Base-by-base conservation (phyloP, 352 stramenopile species). In the Phytophthora cajani region DNA sequence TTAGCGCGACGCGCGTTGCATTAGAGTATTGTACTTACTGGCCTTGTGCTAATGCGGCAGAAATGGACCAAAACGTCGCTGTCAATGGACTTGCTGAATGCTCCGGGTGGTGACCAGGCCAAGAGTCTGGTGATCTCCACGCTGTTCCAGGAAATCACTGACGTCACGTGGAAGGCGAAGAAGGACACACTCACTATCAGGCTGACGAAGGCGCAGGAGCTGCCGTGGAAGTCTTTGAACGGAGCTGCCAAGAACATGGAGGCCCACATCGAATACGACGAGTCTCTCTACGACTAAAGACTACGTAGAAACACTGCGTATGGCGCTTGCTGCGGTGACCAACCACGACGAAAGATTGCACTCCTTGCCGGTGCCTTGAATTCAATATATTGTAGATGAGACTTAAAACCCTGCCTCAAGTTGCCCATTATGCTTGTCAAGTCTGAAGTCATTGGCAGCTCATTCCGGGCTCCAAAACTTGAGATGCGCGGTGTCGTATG, bases 261-360 rank as follows among this genome's bases (percentile, higher is more conserved):
- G 60, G 80, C 92, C 17, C 87, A 96, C 77, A 92, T 96, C 51
- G 78, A 94, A 61, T 96, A 96, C 75, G 87, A 96, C 57, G 80
- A 90, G 21, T 90, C 84, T 61, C 64, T 96, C 32, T 96, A 87
- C 61, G 87, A 94, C 30, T 94, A 80, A 78, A 44, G 58, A 44
- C 36, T 52, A 33, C 32, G 21, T 23, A 23, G 46, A n/a, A 16
- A 46, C 40, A 46, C 12, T 12, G 16, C 40, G 12, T 19, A 8
- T 6, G 38, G 36, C 53, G 25, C 27, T 60, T 47, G n/a, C 21
- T 61, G 54, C 40, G 65, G 54, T 17, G 10, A 66, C 32, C 16
- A 19, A 38, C 32, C 32, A 38, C 9, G 12, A 38, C 32, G 32
- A 11, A 44, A 44, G 38, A 53, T 42, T 58, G 47, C 17, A 27